A percentile compares a stretch with the other conserved stretches of the same genome.
Evolutionary conservation across 2,329 filamentous ascomycete species (phyloP).

Genomic region (Colletotrichum caudatum): DNA sequence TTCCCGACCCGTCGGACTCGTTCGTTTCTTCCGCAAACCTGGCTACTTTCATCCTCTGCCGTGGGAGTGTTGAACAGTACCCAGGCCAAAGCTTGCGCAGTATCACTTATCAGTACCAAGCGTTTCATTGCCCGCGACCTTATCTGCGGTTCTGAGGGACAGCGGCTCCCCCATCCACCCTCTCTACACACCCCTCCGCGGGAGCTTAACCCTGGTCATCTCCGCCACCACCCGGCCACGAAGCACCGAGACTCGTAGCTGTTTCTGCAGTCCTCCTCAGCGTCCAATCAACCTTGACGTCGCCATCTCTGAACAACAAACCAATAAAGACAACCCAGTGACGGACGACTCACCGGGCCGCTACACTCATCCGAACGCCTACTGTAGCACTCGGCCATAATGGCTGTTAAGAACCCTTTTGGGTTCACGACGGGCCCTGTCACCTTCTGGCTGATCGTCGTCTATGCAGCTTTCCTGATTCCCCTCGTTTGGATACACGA

Average conservation of each 20-base stretch:
- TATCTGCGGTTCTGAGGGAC: constrained; percentile 3
- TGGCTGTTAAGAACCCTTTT: constrained; percentile 64
- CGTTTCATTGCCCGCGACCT: not conserved
- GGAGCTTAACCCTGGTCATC: constrained; percentile 5
- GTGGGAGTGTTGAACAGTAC: not conserved
- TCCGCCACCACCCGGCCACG: not conserved
- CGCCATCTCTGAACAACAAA: constrained; percentile 7
- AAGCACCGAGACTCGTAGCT: constrained; percentile 4
- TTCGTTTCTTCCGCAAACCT: not conserved
- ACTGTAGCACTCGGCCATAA: constrained; percentile 33
- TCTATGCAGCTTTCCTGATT: constrained; percentile 83
- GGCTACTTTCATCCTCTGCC: not conserved
- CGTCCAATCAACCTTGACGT: not conserved
- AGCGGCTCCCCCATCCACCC: not conserved
- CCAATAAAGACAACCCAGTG: not conserved
- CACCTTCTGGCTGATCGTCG: constrained; percentile 78
- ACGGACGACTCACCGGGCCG: not conserved
- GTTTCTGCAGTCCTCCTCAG: not conserved
- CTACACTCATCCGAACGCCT: not conserved
- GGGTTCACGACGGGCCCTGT: constrained; percentile 86
- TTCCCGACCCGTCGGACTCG: not conserved
- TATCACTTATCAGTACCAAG: constrained; percentile 4
- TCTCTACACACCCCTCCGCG: not conserved
- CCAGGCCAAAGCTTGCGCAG: not conserved
- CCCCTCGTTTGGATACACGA: constrained; percentile 81